Evolutionary conservation across 2,329 filamentous ascomycete genomes (phyloP).

Genomic region (Penicillium corylophilum): DNA sequence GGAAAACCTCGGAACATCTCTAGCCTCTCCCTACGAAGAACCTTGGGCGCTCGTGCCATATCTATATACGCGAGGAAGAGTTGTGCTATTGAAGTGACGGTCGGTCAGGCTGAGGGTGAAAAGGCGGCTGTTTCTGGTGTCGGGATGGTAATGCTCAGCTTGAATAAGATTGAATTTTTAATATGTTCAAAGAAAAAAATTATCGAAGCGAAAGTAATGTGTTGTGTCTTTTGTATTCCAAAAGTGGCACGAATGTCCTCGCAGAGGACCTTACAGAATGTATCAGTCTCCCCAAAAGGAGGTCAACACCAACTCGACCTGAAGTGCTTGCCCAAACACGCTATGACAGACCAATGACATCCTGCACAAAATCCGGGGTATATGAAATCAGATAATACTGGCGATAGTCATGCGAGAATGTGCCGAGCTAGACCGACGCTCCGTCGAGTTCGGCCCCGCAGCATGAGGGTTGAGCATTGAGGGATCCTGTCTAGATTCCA

Average conservation of each 20-base stretch:
- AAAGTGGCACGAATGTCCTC: background rate
- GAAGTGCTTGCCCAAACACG: background rate
- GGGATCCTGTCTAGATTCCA: constrained; percentile 20
- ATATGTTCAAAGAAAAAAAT: background rate
- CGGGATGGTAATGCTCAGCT: too few species aligned
- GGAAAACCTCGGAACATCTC: too few species aligned
- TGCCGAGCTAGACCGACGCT: constrained; percentile 30
- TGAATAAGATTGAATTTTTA: background rate
- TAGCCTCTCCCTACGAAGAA: too few species aligned
- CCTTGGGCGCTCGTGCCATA: too few species aligned
- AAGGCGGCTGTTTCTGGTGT: too few species aligned
- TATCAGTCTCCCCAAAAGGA: background rate
- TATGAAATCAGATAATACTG: constrained; percentile 41
- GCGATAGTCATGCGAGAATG: constrained; percentile 49
- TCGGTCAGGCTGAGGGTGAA: too few species aligned
- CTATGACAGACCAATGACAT: background rate
- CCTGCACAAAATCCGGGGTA: too few species aligned
- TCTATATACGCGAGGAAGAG: too few species aligned
- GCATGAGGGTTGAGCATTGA: constrained; percentile 25
- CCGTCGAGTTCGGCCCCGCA: constrained; percentile 21
- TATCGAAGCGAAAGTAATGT: background rate
- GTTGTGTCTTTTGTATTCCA: background rate
- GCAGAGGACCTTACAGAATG: background rate
- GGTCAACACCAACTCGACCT: background rate
- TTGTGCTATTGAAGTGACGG: too few species aligned